Base-by-base conservation (phyloP, 2,329 filamentous ascomycete species). In the Exophiala sideris region DNA sequence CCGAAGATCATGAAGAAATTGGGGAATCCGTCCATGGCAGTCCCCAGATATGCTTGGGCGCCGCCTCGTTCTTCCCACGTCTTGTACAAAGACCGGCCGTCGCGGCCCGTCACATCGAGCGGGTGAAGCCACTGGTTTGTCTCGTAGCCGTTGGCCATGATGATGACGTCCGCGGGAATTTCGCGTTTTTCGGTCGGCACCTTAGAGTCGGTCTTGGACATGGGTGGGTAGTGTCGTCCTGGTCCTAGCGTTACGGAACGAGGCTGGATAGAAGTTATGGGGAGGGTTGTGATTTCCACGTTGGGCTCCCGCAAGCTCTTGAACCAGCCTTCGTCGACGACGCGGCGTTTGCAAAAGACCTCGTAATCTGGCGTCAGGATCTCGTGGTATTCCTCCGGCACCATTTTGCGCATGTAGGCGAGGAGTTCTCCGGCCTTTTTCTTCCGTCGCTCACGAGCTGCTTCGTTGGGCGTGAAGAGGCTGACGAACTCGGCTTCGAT, bases 1-100 rank as follows among this genome's bases (percentile, higher is more conserved):
- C 84, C 83, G 38, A 84, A 77, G 0, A 86, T 68, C 52, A 85
- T 73, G 68, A 86, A 86, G 62, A 86, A 82, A 63, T 87, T 87
- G 2, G 84, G 84, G 62, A 85, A 85, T 0, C 78, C 79, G 58
- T 79, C 79, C 67, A 86, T 70, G 1, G 77, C 75, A 1, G 77
- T 77, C 18, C 78, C 79, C 50, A 82, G 77, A 64, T 87, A 87
- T 0, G 83, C 84, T 57, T 80, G 81, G 0, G 80, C 71, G 0
- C 84, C 84, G n/a, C 81, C 82, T 48, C 79, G 75, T 18, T 75
- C 70, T 1, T 78, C 71, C 83, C 84, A 86, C 14, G 81, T 73
- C 52, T 83, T 68, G 5, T 79, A 70, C 1, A 85, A 63, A 9
- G 75, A 75, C 56, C 76, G 73, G 11, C 79, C 79, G 1, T 67